phyloP scores from a whole-genome alignment of 495 filamentous ascomycete species.

The Cudoniella acicularis region DNA sequence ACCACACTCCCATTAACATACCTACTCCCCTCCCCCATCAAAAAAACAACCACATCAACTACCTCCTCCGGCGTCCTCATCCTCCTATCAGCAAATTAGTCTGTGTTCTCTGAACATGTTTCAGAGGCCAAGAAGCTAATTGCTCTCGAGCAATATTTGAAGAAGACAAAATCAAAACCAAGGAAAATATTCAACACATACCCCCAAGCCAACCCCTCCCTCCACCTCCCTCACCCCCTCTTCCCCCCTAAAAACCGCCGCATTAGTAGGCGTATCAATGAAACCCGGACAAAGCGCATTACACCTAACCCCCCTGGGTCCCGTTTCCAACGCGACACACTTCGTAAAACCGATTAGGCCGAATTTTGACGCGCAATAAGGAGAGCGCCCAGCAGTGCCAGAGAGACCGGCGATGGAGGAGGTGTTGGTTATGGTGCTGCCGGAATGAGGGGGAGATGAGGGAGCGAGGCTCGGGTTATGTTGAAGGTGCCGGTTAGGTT shows the following conservation, averaged over 20 bases:
- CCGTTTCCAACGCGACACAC: conserved; percentile 52
- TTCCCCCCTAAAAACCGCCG: conserved; percentile 23
- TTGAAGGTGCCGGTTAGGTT: conserved; percentile 34
- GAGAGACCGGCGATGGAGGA: conserved; percentile 40
- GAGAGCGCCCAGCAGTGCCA: conserved; percentile 32
- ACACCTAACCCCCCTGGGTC: conserved; percentile 44
- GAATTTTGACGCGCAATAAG: conserved; percentile 53
- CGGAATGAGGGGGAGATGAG: conserved; percentile 9
- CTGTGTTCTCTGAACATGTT: no score
- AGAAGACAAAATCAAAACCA: no score
- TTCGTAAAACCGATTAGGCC: conserved; percentile 53
- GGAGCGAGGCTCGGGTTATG: conserved; percentile 32
- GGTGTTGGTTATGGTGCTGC: conserved; percentile 31
- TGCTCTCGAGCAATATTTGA: no score
- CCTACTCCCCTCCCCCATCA: conserved; percentile 45
- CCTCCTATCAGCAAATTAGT: no score
- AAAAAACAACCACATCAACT: conserved; percentile 48
- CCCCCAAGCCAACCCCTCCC: conserved; percentile 41
- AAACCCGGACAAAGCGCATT: conserved; percentile 54
- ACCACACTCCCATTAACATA: conserved; percentile 54
- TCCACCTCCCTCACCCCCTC: conserved; percentile 36
- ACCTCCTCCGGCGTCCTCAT: conserved; percentile 51
- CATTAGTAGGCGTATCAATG: conserved; percentile 29
- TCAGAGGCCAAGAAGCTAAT: no score
- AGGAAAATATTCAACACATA: no score